These are phyloP conservation scores for Scleroderma citrinum DNA, from an alignment of 768 basidiomycete species.

Conservation along the genomic window DNA sequence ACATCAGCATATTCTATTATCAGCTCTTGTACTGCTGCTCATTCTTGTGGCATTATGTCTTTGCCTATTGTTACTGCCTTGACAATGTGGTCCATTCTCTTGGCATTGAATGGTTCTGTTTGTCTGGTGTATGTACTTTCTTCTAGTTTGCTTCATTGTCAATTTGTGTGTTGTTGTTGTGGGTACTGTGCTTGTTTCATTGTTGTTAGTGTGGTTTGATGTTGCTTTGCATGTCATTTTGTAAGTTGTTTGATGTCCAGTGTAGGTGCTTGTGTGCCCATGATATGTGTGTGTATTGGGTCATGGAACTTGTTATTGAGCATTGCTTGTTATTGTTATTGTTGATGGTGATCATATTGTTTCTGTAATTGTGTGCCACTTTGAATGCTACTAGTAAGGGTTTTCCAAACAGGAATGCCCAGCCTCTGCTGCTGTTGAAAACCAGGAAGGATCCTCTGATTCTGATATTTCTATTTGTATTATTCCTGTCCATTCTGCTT, in stretches of 20 bases:
- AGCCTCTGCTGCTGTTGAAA: constrained; percentile 10
- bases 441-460: not conserved
- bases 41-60: not conserved
- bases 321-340: not conserved
- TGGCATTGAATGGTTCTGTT: not conserved
- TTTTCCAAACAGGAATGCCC: constrained; percentile 26
- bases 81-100: constrained; percentile 14
- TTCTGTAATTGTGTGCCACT: constrained; percentile 20
- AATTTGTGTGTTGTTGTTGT: too few species aligned
- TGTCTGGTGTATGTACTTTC: not conserved
- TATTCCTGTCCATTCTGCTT: not conserved
- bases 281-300: not conserved
- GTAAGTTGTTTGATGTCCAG: not conserved
- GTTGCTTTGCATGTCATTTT: too few species aligned
- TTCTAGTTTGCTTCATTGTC: too few species aligned
- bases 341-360: not conserved
- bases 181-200: too few species aligned
- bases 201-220: not conserved
- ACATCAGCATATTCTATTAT: not conserved
- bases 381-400: constrained; percentile 16
- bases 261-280: not conserved
- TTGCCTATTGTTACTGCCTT: constrained; percentile 20
- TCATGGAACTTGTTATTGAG: not conserved
- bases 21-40: not conserved
- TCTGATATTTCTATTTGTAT: not conserved